These are phyloP conservation scores for Lineolata rhizophorae DNA, from an alignment of 495 filamentous ascomycete genomes.

Conservation along the genomic window DNA sequence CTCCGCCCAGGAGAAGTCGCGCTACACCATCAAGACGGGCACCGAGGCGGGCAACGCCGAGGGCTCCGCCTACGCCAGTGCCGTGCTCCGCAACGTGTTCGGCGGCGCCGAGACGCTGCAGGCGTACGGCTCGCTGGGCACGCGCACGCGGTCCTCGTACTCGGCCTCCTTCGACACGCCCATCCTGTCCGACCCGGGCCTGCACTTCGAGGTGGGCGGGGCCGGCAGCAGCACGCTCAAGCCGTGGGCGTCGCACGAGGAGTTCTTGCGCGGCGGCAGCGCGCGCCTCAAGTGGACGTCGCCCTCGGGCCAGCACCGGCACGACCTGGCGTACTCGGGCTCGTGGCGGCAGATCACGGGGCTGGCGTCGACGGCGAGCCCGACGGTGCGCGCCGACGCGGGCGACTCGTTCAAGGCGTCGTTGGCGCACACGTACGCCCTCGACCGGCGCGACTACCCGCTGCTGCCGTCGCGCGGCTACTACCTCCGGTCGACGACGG, in stretches of 20 bases:
- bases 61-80: slow-evolving; percentile 72
- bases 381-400: slow-evolving; percentile 60
- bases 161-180: slow-evolving; percentile 65
- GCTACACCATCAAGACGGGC: slow-evolving; percentile 67
- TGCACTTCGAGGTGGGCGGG: slow-evolving; percentile 51
- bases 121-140: slow-evolving; percentile 67
- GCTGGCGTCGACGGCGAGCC: slow-evolving; percentile 48
- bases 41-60: slow-evolving; percentile 83
- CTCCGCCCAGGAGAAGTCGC: slow-evolving; percentile 52
- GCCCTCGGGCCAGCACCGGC: slow-evolving; percentile 29
- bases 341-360: slow-evolving; percentile 77
- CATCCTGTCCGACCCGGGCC: slow-evolving; percentile 57
- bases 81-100: slow-evolving; percentile 73
- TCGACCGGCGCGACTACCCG: slow-evolving; percentile 58
- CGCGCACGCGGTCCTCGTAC: slow-evolving; percentile 74
- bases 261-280: slow-evolving; percentile 60
- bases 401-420: slow-evolving; percentile 83
- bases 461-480: slow-evolving; percentile 66
- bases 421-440: slow-evolving; percentile 57
- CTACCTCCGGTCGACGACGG: slow-evolving; percentile 49
- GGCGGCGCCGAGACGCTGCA: slow-evolving; percentile 82
- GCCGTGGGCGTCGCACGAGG: slow-evolving; percentile 80
- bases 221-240: slow-evolving; percentile 67
- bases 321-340: slow-evolving; percentile 58
- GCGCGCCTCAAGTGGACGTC: slow-evolving; percentile 52